Evolutionary conservation across 2,329 filamentous ascomycete genomes (phyloP), one percentile per base, ranked within the genome.

Genomic region (Phyllosticta ampelicida): DNA sequence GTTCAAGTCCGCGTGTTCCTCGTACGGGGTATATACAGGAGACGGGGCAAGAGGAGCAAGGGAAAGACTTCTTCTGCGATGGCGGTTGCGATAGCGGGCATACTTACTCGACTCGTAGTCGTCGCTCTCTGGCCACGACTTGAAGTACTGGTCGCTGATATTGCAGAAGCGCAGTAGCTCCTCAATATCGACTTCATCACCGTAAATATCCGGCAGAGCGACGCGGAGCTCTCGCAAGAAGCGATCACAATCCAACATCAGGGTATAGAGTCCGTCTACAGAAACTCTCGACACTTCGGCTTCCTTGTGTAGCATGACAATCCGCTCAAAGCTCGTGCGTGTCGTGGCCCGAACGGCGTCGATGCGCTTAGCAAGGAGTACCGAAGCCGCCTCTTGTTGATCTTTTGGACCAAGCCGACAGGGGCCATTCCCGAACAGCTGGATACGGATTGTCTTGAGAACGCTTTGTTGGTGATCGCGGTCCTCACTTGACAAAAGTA

Each of bases 401-500:
- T 21, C 20, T 9, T n/a, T 20, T 2, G 5, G 9, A 18, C 19
- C 29, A 8, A 11, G 48, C 16, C 29, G 44, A 16, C n/a, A n/a
- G n/a, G 51, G 52, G 8, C 36, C 13, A 5, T 51, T 20, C 5
- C 61, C 57, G 3, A 54, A 57, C 60, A 68, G 69, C 8, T 71
- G 61, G 4, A 64, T 63, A 18, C 63, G 58, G 11, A 71, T 54
- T 23, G 68, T 61, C 1, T 55, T 61, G 0, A 61, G 55, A 9
- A 66, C 60, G n/a, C 57, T 61, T 11, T 62, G 63, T 13, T 68
- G 67, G n/a, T 72, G 63, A 10, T 26, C 59, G 2, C 70, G 67
- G 11, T 69, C 63, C 3, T 67, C 62, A 36, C 68, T 66, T 9
- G 70, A 59, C 4, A 73, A 65, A 30, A 72, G 55, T 1, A 65